Evolutionary conservation across 352 stramenopile genomes (phyloP), one percentile per base, ranked within the genome.

Genomic region (Phytopythium ostracodes): DNA sequence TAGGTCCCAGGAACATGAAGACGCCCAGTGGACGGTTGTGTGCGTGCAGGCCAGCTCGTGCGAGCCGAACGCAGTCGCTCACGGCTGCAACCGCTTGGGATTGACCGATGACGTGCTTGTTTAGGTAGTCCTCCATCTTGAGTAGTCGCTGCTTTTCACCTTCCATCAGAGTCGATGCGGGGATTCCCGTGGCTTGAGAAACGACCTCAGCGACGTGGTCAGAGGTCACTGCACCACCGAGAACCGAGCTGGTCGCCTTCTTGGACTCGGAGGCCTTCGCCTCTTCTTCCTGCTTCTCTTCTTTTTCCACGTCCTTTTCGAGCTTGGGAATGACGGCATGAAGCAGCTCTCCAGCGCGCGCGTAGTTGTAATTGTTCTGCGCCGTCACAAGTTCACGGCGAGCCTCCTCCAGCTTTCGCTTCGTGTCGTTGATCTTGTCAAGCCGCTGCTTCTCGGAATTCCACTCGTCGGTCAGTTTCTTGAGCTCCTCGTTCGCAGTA

Each of bases 131-230:
- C 61, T 96, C 91, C 81, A 99, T 97, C 50, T 88, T 79, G 18
- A 99, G 72, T 43, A 99, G 85, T 20, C 96, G 93, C 62, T 98
- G 80, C 63, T 96, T 96, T 71, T 99, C 96, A n/a, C 84, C 92
- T 66, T 97, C 82, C 72, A 99, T 81, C 33, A 99, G 63, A 40
- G 97, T 99, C 11, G 77, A 88, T 11, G 97, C 81, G 8, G 96
- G 96, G 53, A 99, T 98, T n/a, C 96, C 96, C 22, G 92, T 98
- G 56, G 91, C 96, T 29, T 93, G 77, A 4, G 85, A 80, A 18
- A 97, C 87, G 3, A 97, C 85, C 50, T 89, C 79, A 1, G 94
- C 95, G 66, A 98, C 97, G 65, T 99, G 95, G 64, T 99, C 96
- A 2, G 81, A 69, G 2, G 87, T 96, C 15, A 98, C 89, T n/a